Percentiles rank a stretch among this genome's conserved stretches.
These are phyloP conservation scores for Petunia secreta DNA, from an alignment of 257 asterid genomes.

Conservation along the genomic window DNA sequence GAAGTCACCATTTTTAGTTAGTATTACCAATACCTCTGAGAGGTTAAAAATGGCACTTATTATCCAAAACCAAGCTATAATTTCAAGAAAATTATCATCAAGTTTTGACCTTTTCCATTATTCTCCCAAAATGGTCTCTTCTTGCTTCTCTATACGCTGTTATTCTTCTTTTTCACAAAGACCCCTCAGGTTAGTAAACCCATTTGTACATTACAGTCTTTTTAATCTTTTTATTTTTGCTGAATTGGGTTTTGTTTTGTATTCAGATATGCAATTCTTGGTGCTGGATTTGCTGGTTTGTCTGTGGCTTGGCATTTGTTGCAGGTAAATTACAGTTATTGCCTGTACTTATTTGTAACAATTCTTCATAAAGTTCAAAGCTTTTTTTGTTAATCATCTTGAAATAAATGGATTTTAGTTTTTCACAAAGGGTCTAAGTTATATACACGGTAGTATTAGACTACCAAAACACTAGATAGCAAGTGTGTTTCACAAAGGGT, in stretches of 20 bases:
- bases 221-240: neutral
- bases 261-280: constrained; percentile 87
- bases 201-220: neutral
- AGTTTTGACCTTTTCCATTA: neutral
- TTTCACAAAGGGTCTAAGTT: neutral
- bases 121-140: constrained; percentile 18
- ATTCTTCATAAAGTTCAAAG: neutral
- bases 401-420: neutral
- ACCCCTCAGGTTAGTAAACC: constrained; percentile 40
- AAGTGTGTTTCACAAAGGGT: neutral
- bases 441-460: neutral
- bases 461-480: too few species aligned
- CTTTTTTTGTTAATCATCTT: neutral
- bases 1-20: neutral
- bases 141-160: constrained; percentile 25
- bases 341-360: neutral
- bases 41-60: constrained; percentile 22
- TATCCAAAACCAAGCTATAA: constrained; percentile 16
- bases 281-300: constrained; percentile 98
- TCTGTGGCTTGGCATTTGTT: constrained; percentile 94
- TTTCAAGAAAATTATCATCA: neutral
- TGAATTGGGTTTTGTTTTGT: neutral
- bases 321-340: constrained; percentile 44
- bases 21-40: neutral
- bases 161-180: constrained; percentile 35